Evolutionary conservation across 2,329 filamentous ascomycete genomes (phyloP), one percentile per base, ranked within the genome.

Genomic region (Fusarium annulatum): DNA sequence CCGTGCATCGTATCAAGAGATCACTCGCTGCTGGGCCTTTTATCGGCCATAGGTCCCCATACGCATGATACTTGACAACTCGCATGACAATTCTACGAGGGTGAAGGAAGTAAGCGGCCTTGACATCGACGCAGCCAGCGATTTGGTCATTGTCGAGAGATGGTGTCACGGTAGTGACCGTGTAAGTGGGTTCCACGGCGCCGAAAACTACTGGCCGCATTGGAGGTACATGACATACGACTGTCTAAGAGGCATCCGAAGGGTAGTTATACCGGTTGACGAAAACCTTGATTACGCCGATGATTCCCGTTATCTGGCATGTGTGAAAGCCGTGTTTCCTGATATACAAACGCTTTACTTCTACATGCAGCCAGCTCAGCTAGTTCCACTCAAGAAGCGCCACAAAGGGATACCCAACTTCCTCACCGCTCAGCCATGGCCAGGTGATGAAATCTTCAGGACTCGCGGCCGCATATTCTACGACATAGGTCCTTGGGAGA

Each of bases 361-460:
- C 9, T 55, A 28, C 28, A 0, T 55, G 18, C 3, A 26, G 5
- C 46, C 57, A 21, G 14, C 3, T 16, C 14, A 11, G 7, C 5
- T 59, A 2, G 8, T 51, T 38, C 34, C 49, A 26, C 3, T 5
- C 18, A 11, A 26, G 4, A 14, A 2, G 3, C 16, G 15, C n/a
- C 34, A 11, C 4, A 9, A 18, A 6, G 8, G 5, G 16, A n/a
- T 42, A 5, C 58, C 46, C 5, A 12, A 30, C 2, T 45, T 21
- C 16, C 26, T 57, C 9, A 21, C 16, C 1, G 3, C 23, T 5
- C 12, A 39, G 10, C 7, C 15, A 15, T 2, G 18, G 12, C 7
- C 6, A 11, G 7, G 5, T 14, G 0, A 46, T 4, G 42, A 5
- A 15, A 16, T 7, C 0, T 62, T 57, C n/a, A 19, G 3, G 14